These are phyloP conservation scores for Pyrenochaeta sp. DNA, from an alignment of 2,329 filamentous ascomycete genomes.

Conservation along the genomic window DNA sequence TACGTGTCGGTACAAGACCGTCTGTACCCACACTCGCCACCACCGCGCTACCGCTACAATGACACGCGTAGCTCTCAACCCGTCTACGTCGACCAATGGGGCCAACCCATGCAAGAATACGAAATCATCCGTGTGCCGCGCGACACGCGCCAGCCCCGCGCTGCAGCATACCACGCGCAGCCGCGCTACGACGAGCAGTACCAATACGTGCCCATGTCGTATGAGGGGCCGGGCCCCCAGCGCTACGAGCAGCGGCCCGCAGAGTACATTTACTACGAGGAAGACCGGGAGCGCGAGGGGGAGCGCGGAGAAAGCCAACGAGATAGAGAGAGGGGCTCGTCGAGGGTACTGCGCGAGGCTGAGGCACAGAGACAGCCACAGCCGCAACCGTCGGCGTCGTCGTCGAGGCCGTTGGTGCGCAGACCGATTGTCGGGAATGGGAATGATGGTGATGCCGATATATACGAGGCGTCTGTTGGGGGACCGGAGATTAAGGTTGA, in stretches of 20 bases:
- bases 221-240: slow-evolving; percentile 35
- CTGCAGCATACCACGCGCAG: slow-evolving; percentile 20
- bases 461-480: slow-evolving; percentile 34
- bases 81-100: slow-evolving; percentile 44
- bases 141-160: slow-evolving; percentile 29
- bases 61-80: slow-evolving; percentile 35
- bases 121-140: slow-evolving; percentile 42
- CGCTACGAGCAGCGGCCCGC: slow-evolving; percentile 32
- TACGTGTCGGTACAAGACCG: slow-evolving; percentile 46
- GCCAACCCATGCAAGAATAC: slow-evolving; percentile 37
- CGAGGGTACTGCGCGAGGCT: too few species aligned
- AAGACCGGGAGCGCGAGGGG: too few species aligned
- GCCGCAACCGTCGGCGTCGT: too few species aligned
- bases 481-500: slow-evolving; percentile 38
- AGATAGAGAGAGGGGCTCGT: too few species aligned
- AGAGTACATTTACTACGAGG: slow-evolving; percentile 43
- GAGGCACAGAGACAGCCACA: too few species aligned
- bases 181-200: slow-evolving; percentile 40
- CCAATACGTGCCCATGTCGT: slow-evolving; percentile 38
- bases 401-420: too few species aligned
- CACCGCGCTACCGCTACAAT: slow-evolving; percentile 40
- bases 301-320: too few species aligned
- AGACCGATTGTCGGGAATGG: too few species aligned
- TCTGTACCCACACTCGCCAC: slow-evolving; percentile 35
- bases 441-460: slow-evolving; percentile 32